Evolutionary conservation across 495 filamentous ascomycete species (phyloP), one percentile per base, ranked within the genome.

Genomic region (Penicillium arizonense): DNA sequence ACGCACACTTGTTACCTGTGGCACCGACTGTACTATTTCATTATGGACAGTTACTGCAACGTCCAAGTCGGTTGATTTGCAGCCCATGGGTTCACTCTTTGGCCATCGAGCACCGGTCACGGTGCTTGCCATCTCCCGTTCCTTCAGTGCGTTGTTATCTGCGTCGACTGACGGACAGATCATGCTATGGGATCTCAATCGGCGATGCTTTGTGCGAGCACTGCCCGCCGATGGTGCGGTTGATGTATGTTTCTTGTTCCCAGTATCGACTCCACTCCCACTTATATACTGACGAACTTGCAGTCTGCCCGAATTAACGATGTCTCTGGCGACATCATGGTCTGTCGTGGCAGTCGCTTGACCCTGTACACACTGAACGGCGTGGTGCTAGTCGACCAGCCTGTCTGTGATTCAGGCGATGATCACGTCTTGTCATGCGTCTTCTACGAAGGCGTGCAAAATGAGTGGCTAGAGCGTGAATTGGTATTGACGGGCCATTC

Each of bases 131-230:
- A 85, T 90, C 7, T 94, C 90, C 6, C 83, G 90, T 45, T 88
- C 89, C 1, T 97, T 96, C 64, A 91, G 89, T 63, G 84, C 90
- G 0, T 76, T 97, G 28, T 79, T 96, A 1, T 91, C 90, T 0
- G 87, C 87, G 6, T 90, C 87, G 0, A 77, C 71, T 4, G 92
- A 96, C 63, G 91, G 91, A 2, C 82, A 87, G 39, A 85, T 93
- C 33, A 80, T 96, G 49, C 76, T 97, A 12, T 97, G 95, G 94
- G 93, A 97, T 68, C 75, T 97, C 14, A 97, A 97, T 67, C 85
- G 89, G 9, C 81, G 89, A 34, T 85, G 87, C 33, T 95, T 96
- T 61, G 82, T 97, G 14, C 84, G 92, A 18, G 83, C 87, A 59
- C 76, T 97, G 24, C 79, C 85, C 13, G 58, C 66, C 4, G 70